These are phyloP conservation scores for Solanum neorickii DNA, from an alignment of 257 asterid species.

Conservation along the genomic window DNA sequence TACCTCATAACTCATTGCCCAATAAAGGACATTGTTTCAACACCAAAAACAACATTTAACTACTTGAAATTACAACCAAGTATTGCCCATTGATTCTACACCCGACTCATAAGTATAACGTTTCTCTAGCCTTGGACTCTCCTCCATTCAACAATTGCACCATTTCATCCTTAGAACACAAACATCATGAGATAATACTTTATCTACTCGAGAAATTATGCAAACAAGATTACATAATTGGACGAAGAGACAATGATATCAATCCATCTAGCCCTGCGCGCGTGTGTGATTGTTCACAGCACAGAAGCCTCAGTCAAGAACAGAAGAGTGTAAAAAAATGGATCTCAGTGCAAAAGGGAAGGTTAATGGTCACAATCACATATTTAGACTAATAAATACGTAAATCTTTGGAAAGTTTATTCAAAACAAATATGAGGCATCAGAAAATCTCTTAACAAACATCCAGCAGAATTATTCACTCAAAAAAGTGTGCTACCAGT, in stretches of 20 bases:
- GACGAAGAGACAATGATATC: not conserved
- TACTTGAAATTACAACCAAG: too few relatives aligned
- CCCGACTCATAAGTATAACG: not conserved
- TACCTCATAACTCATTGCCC: too few relatives aligned
- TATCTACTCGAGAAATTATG: not conserved
- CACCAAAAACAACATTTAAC: too few relatives aligned
- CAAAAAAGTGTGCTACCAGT: not conserved
- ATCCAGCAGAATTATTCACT: constrained; percentile 14
- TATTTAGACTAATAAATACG: not conserved
- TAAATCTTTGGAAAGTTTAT: not conserved
- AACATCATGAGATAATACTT: not conserved
- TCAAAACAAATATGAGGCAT: not conserved
- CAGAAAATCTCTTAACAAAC: not conserved
- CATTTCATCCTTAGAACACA: not conserved
- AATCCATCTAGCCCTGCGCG: not conserved
- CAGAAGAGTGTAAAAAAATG: not conserved
- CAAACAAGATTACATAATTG: not conserved
- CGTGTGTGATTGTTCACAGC: not conserved
- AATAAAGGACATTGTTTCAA: too few relatives aligned
- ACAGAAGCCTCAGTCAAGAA: not conserved
- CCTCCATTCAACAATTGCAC: not conserved
- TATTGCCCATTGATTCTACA: not conserved
- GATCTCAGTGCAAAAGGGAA: not conserved
- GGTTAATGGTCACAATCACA: not conserved
- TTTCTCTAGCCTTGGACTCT: not conserved